Percentiles rank a stretch among this genome's conserved stretches.
phyloP scores from a whole-genome alignment of 108 stramenopile genomes.

The Nannochloropsis gaditana region DNA sequence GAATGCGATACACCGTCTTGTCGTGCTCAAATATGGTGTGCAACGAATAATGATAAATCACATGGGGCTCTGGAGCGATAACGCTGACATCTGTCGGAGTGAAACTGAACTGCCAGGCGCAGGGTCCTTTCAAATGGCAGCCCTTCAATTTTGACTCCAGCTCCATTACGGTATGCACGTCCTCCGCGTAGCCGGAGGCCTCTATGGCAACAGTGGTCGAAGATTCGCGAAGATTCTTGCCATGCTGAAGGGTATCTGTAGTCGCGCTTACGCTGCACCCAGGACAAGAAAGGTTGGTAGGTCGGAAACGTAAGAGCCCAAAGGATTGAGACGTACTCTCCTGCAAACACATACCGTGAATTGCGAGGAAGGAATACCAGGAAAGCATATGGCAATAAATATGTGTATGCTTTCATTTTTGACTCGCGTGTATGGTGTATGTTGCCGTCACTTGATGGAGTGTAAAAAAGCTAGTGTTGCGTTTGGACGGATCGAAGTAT shows the following conservation, averaged over 20 bases:
- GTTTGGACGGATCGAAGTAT: no score
- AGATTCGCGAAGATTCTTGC: neutral
- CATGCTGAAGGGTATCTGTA: neutral
- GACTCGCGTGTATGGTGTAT: no score
- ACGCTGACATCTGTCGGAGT: neutral
- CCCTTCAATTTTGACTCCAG: neutral
- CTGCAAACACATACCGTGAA: no score
- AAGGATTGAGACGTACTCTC: no score
- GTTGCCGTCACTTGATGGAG: no score
- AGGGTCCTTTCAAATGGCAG: conserved; percentile 4
- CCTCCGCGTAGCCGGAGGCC: neutral
- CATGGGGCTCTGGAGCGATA: neutral
- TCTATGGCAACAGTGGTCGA: neutral
- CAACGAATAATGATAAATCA: neutral
- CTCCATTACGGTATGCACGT: neutral
- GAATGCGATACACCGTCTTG: neutral
- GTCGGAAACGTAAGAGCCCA: no score
- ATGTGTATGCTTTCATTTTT: no score
- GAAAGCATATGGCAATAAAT: no score
- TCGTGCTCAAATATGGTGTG: conserved; percentile 6
- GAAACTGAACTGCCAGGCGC: conserved; percentile 6
- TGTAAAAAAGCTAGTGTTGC: no score
- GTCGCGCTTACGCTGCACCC: neutral
- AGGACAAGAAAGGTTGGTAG: no score
- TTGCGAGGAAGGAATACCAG: no score